These are phyloP conservation scores for Phytophthora aleatoria DNA, from an alignment of 352 stramenopile species.

Conservation along the genomic window DNA sequence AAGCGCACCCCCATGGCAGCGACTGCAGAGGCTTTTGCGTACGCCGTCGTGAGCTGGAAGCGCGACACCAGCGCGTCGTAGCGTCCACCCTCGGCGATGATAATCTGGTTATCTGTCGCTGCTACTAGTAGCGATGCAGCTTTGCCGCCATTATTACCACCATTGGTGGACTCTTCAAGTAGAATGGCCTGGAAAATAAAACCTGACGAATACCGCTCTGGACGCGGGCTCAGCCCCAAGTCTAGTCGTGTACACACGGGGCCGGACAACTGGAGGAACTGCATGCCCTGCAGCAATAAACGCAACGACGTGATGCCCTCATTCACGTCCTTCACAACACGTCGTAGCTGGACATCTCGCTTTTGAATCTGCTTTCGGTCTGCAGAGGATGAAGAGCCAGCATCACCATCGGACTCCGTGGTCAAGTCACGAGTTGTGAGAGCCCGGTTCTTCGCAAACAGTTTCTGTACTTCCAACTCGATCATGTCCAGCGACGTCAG, in stretches of 20 bases:
- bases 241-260: conserved; percentile 74
- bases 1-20: conserved; percentile 87
- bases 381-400: conserved; percentile 16
- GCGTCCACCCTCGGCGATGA: conserved; percentile 77
- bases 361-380: conserved; percentile 71
- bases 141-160: conserved; percentile 15
- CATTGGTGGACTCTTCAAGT: conserved; percentile 32
- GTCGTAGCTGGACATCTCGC: conserved; percentile 60
- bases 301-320: conserved; percentile 71
- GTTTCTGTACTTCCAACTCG: conserved; percentile 65
- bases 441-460: conserved; percentile 55
- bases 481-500: conserved; percentile 66
- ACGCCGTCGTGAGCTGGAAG: conserved; percentile 83
- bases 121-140: conserved; percentile 35
- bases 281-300: conserved; percentile 71
- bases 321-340: conserved; percentile 70
- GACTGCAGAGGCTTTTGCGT: conserved; percentile 70
- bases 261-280: conserved; percentile 62
- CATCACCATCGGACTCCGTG: conserved; percentile 14
- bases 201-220: conserved; percentile 76
- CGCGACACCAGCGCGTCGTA: conserved; percentile 84
- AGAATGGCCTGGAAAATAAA: conserved; percentile 89
- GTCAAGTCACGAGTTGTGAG: conserved; percentile 27
- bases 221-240: conserved; percentile 74
- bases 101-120: conserved; percentile 62